Conservation (phyloP, 768 basidiomycete species). For the Suillus lakei region DNA sequence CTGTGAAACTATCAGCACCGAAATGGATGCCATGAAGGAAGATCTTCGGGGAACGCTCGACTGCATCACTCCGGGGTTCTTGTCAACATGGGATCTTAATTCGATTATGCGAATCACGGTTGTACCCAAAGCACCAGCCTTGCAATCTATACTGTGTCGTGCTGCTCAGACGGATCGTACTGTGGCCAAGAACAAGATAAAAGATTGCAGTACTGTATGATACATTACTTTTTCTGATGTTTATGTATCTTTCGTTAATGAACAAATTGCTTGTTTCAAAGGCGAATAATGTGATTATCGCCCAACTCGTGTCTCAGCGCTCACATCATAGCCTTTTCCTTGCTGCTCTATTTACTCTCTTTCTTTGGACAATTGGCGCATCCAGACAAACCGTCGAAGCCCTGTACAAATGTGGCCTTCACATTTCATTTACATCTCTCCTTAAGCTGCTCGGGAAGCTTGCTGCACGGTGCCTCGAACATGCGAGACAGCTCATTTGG, state of each 20-base stretch:
- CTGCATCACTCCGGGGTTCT: neutral
- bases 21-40: too few species aligned
- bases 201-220: neutral
- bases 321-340: neutral
- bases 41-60: too few species aligned
- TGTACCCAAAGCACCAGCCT: neutral
- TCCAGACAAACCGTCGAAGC: neutral
- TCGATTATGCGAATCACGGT: neutral
- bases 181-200: neutral
- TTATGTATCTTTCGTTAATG: too few species aligned
- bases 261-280: too few species aligned
- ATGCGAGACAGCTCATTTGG: neutral
- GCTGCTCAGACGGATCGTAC: neutral
- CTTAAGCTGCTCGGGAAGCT: neutral
- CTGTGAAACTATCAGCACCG: too few species aligned
- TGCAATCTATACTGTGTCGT: neutral
- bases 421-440: neutral
- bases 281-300: neutral
- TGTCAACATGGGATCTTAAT: neutral
- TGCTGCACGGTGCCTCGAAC: neutral
- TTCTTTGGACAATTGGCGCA: neutral
- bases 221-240: neutral
- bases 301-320: neutral
- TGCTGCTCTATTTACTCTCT: neutral
- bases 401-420: neutral